Evolutionary conservation across 2,329 filamentous ascomycete genomes (phyloP), one percentile per base, ranked within the genome.

Genomic region (Aureobasidium leucospermi): DNA sequence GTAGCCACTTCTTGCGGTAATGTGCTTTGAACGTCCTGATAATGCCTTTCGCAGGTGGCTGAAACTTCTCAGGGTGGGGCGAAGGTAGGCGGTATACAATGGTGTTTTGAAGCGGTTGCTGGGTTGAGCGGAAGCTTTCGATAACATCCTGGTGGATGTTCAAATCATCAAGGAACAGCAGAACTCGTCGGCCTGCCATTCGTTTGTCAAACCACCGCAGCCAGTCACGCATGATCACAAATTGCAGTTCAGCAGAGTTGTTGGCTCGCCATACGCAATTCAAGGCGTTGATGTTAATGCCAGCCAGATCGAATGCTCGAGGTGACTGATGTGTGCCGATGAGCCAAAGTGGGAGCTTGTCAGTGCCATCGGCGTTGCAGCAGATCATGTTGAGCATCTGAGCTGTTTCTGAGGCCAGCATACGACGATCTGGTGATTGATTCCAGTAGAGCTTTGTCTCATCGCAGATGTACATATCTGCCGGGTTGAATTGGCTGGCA

Each of bases 11-110:
- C 46, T 51, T 51, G 11, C 61, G 41, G 32, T 62, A 62, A 29
- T 58, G 39, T 19, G 51, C 53, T 23, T 62, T 62, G 28, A 41
- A 60, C 23, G 51, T 38, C 8, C 29, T 31, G 23, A 60, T 59
- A 41, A 62, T 60, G 8, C 61, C 61, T 58, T 60, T 34, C n/a
- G 46, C 32, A 2, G 55, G 58, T 15, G 51, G 52, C 39, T 62
- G 51, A 16, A 23, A 47, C 45, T 36, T 58, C 19, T 29, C 32
- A 1, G 46, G 41, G 48, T 52, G 47, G 1, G 42, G 47, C 32
- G 39, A 47, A 15, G 52, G 61, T 7, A 62, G 41, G 46, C 46
- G 55, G 19, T 10, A 46, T 6, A 62, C 34, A 15, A 48, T 43
- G 10, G 60, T 53, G 34, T 62, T 61, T 43, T 52, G 29, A 3